Percentiles rank a stretch among this genome's conserved stretches.
phyloP scores from a whole-genome alignment of 1,284 basidiomycete species.

The Microbotryomycetes sp. region DNA sequence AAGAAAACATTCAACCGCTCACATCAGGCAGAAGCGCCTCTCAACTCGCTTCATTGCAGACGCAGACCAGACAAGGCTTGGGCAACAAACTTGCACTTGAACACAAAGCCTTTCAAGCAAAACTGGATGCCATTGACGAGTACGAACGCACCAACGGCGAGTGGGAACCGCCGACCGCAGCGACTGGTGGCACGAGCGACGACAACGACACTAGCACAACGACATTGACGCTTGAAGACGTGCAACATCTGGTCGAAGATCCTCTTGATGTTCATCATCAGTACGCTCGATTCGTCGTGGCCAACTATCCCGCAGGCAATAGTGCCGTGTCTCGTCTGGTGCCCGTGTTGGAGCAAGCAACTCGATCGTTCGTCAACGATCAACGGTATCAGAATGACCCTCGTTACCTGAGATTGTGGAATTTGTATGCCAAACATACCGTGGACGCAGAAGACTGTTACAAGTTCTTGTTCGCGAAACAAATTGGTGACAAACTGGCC shows the following conservation, averaged over 20 bases:
- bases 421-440: slow-evolving; percentile 60
- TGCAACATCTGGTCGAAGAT: slow-evolving; percentile 42
- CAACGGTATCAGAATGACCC: slow-evolving; percentile 74
- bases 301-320: slow-evolving; percentile 47
- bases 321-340: slow-evolving; percentile 54
- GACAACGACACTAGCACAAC: slow-evolving; percentile 53
- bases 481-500: slow-evolving; percentile 70
- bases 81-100: slow-evolving; percentile 45
- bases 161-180: slow-evolving; percentile 3
- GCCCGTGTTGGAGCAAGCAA: slow-evolving; percentile 67
- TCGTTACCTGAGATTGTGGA: slow-evolving; percentile 84
- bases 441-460: slow-evolving; percentile 60
- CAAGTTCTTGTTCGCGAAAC: slow-evolving; percentile 64
- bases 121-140: slow-evolving; percentile 44
- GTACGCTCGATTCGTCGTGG: slow-evolving; percentile 32
- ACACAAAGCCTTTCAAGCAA: slow-evolving; percentile 43
- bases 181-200: slow-evolving; percentile 3
- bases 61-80: slow-evolving; percentile 42
- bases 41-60: slow-evolving; percentile 48
- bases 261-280: slow-evolving; percentile 46
- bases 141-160: slow-evolving; percentile 20
- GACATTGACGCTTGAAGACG: slow-evolving; percentile 41
- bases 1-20: slow-evolving; percentile 56
- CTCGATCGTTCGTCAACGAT: slow-evolving; percentile 70
- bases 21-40: slow-evolving; percentile 52